A percentile compares a stretch with the other conserved stretches of the same genome.
Conservation (phyloP, 129 eudicot species). For the carrot (Daucus carota) region DH1_v3.0 NC_030385.2:5239501-5240000, state of each 20-base stretch:
- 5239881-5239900: background rate
- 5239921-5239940: background rate
- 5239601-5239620: too few species aligned
- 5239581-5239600: too few species aligned
- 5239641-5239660: background rate
- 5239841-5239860: background rate
- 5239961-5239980: background rate
- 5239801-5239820: conserved; percentile 2
- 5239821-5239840: background rate
- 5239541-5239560: too few species aligned
- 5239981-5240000: background rate
- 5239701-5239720: background rate
- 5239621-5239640: too few species aligned
- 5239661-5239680: background rate
- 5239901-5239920: background rate
- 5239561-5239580: too few species aligned
- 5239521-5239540: too few species aligned
- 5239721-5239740: background rate
- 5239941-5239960: conserved; percentile 2
- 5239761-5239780: background rate
- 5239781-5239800: background rate
- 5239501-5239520: too few species aligned
- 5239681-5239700: too few species aligned
- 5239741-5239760: background rate
- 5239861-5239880: background rate